Percentiles rank a stretch among this genome's conserved stretches.
These are phyloP conservation scores for Chimonanthus salicifolius DNA, from an alignment of 164 flowering plant species.

Conservation along the genomic window DNA sequence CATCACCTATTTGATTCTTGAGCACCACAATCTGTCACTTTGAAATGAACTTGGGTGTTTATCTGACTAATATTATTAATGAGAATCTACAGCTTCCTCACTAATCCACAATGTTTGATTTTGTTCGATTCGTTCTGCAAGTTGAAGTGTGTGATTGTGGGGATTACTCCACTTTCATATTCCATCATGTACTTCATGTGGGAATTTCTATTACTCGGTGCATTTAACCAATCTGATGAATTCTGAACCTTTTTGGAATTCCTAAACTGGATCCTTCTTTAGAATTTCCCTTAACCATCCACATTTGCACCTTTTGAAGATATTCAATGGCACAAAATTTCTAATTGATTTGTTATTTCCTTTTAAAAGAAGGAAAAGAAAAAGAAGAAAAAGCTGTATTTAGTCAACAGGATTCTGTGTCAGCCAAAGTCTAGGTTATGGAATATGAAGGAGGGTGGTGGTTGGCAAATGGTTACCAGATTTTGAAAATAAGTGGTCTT, in stretches of 20 bases:
- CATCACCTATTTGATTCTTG: background rate
- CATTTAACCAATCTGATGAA: too few species aligned
- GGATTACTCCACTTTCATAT: too few species aligned
- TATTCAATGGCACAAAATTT: background rate
- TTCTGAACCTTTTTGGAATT: too few species aligned
- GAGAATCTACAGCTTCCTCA: background rate
- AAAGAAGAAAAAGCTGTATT: too few species aligned
- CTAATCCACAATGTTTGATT: too few species aligned
- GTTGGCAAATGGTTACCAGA: background rate
- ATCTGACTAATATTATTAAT: too few species aligned
- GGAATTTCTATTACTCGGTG: too few species aligned
- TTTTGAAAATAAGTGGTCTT: background rate
- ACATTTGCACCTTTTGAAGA: background rate
- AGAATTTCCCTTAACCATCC: background rate
- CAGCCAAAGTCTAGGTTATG: background rate
- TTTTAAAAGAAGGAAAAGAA: too few species aligned
- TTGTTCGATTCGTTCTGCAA: too few species aligned
- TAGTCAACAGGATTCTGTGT: too few species aligned
- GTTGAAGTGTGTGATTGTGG: too few species aligned
- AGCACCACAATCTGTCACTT: background rate
- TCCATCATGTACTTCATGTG: too few species aligned
- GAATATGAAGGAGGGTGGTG: background rate
- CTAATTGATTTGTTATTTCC: background rate
- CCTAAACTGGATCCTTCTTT: background rate
- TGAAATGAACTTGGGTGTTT: background rate